These are phyloP conservation scores for Trypanosomatidae sp. DNA, from an alignment of 208 protist genomes.

Conservation along the genomic window DNA sequence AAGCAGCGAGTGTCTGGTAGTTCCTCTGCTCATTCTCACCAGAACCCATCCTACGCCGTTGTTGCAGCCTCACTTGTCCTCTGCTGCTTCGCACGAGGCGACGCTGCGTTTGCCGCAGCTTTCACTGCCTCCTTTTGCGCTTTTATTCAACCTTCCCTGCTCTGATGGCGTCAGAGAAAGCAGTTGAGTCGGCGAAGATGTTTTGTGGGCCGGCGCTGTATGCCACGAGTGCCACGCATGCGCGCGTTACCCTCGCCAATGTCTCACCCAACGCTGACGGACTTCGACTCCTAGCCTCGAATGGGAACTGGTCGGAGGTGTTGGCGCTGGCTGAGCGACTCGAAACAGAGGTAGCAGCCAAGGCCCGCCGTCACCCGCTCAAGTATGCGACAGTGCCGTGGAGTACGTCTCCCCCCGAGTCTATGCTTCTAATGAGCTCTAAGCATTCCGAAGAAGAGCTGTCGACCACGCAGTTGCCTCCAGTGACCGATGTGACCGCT, in stretches of 20 bases:
- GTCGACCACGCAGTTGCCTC: not conserved
- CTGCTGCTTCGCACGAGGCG: not conserved
- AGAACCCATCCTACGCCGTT: not conserved
- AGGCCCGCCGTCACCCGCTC: slow-evolving; percentile 13
- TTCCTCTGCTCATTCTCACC: not conserved
- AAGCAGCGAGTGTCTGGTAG: not conserved
- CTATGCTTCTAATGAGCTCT: not conserved
- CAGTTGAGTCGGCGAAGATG: slow-evolving; percentile 11
- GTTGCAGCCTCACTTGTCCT: not conserved
- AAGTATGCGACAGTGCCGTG: slow-evolving; percentile 6
- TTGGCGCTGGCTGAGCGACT: slow-evolving; percentile 54
- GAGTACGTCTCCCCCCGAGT: not conserved
- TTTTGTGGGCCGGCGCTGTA: slow-evolving; percentile 28
- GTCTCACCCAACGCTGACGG: slow-evolving; percentile 64
- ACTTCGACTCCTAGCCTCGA: slow-evolving; percentile 47
- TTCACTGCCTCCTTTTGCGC: not conserved
- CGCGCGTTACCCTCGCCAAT: slow-evolving; percentile 14
- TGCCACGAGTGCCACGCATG: slow-evolving; percentile 8
- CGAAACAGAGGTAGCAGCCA: slow-evolving; percentile 33
- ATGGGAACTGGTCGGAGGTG: slow-evolving; percentile 77
- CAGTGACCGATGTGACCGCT: not conserved
- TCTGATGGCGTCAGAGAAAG: slow-evolving; percentile 28
- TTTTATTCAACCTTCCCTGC: not conserved
- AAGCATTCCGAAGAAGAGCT: not conserved
- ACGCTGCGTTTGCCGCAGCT: not conserved